Evolutionary conservation across 768 basidiomycete genomes (phyloP).

Genomic region (Russula ochroleuca): DNA sequence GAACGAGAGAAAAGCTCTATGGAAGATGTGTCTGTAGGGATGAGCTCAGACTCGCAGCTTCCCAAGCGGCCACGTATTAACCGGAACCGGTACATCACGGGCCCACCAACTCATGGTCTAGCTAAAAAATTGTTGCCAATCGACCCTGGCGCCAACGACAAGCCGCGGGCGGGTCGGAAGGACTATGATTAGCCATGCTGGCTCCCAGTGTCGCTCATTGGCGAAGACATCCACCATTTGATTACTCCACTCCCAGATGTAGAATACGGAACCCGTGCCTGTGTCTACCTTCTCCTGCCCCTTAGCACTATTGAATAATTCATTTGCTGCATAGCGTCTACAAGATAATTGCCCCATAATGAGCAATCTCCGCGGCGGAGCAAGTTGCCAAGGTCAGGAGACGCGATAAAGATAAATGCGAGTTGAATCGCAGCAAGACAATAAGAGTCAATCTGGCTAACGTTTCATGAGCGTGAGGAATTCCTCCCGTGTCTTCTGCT

Average conservation of each 20-base stretch:
- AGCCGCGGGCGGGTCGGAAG: conserved; percentile 49
- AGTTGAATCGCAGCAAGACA: conserved; percentile 40
- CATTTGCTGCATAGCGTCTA: conserved; percentile 14
- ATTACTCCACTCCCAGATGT: conserved; percentile 13
- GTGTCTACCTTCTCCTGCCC: neutral
- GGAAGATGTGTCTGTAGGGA: conserved; percentile 34
- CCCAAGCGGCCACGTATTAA: conserved; percentile 59
- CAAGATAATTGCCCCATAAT: conserved; percentile 7
- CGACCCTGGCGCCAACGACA: conserved; percentile 58
- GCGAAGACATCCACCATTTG: conserved; percentile 3
- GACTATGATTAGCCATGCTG: conserved; percentile 37
- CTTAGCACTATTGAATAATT: conserved; percentile 22
- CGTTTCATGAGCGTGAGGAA: conserved; percentile 82
- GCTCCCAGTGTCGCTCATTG: neutral
- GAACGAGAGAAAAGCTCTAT: conserved; percentile 61
- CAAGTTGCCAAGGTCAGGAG: conserved; percentile 12
- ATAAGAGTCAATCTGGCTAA: conserved; percentile 6
- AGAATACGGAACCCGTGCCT: conserved; percentile 15
- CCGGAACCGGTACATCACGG: conserved; percentile 45
- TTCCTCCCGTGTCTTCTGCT: conserved; percentile 97
- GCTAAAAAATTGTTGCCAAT: conserved; percentile 59
- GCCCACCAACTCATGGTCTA: conserved; percentile 39
- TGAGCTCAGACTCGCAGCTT: conserved; percentile 42
- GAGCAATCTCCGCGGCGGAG: conserved; percentile 14
- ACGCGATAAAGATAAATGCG: conserved; percentile 30